A percentile compares a stretch with the other conserved stretches of the same genome.
phyloP scores from a whole-genome alignment of 768 basidiomycete genomes.

The Suillus spraguei region DNA sequence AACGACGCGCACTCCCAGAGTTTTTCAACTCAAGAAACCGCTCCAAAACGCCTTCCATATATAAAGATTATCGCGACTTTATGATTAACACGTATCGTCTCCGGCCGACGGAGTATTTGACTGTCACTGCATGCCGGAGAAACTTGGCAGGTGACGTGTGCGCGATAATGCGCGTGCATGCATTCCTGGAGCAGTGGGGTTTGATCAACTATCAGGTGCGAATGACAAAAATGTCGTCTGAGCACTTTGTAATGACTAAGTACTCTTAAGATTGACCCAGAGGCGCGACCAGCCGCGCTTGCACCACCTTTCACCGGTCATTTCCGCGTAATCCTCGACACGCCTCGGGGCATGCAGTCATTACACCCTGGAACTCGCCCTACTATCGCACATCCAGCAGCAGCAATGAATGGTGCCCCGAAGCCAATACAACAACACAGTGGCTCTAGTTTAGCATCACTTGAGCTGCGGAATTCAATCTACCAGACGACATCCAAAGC shows the following conservation, averaged over 20 bases:
- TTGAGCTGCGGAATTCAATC: slow-evolving; percentile 86
- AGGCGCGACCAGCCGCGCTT: slow-evolving; percentile 89
- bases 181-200: slow-evolving; percentile 99
- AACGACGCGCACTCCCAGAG: slow-evolving; percentile 90
- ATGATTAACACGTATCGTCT: slow-evolving; percentile 99
- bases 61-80: slow-evolving; percentile 99
- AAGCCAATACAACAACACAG: slow-evolving; percentile 36
- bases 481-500: slow-evolving; percentile 88
- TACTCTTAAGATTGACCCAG: slow-evolving; percentile 84
- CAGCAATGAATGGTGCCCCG: slow-evolving; percentile 51
- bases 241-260: slow-evolving; percentile 9
- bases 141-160: slow-evolving; percentile 99
- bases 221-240: slow-evolving; percentile 4
- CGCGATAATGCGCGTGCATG: slow-evolving; percentile 98
- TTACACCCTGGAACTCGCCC: slow-evolving; percentile 82
- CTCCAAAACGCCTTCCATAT: slow-evolving; percentile 94
- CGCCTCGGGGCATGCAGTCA: slow-evolving; percentile 93
- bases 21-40: slow-evolving; percentile 97
- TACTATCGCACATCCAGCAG: slow-evolving; percentile 41
- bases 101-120: slow-evolving; percentile 92
- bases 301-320: slow-evolving; percentile 99
- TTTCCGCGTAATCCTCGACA: slow-evolving; percentile 96
- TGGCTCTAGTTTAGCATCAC: slow-evolving; percentile 57
- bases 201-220: slow-evolving; percentile 97
- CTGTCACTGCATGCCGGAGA: slow-evolving; percentile 93